phyloP scores from a whole-genome alignment of 2,329 filamentous ascomycete species.

The Beauveria sp. region DNA sequence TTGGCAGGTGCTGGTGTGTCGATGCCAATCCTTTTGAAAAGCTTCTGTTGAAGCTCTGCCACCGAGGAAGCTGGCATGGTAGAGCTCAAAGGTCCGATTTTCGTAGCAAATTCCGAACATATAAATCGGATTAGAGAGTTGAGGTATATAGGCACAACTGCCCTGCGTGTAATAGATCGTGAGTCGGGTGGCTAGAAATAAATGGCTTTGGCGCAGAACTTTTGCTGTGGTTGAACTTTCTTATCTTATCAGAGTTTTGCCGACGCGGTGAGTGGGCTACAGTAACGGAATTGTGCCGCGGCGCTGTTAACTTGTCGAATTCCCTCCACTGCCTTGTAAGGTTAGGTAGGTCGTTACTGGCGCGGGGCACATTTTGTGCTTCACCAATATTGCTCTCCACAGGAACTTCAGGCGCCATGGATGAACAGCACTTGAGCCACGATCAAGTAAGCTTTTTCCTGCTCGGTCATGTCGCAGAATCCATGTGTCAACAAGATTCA shows the following conservation, averaged over 20 bases:
- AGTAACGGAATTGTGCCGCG: no score
- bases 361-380: constrained; percentile 7
- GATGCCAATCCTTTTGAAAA: constrained; percentile 30
- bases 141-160: neutral
- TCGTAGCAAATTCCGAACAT: neutral
- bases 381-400: constrained; percentile 2
- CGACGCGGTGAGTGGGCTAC: no score
- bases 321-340: no score
- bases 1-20: constrained; percentile 19
- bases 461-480: constrained; percentile 1
- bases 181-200: neutral
- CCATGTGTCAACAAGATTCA: neutral
- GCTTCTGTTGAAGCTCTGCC: constrained; percentile 28
- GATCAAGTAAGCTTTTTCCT: constrained; percentile 28
- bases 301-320: no score
- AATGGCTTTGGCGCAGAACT: neutral
- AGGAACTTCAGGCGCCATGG: constrained; percentile 18
- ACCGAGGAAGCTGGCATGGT: constrained; percentile 20
- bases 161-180: neutral
- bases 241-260: constrained; percentile 4
- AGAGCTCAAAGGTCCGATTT: neutral
- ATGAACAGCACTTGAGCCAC: constrained; percentile 25
- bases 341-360: no score
- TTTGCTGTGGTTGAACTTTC: neutral
- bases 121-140: no score